Evolutionary conservation across 2,329 filamentous ascomycete genomes (phyloP), one percentile per base, ranked within the genome.

Genomic region (Fusarium foetens): DNA sequence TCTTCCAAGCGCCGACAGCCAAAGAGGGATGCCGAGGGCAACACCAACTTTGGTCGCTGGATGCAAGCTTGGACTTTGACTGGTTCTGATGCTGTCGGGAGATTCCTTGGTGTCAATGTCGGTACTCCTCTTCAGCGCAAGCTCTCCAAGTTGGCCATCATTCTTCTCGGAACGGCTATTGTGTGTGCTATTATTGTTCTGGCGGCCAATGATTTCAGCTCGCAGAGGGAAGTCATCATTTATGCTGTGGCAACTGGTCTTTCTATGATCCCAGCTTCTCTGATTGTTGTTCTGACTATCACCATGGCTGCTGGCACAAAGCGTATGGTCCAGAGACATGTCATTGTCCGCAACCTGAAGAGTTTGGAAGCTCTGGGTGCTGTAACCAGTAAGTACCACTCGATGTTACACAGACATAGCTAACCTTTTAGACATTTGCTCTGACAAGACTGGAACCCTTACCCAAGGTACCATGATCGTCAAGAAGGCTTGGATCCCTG

Each of bases 141-240:
- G 76, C 84, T 93, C 14, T 91, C 90, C 48, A 89, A 89, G 79
- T 84, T 93, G 49, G 91, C 91, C 11, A 83, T 93, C 10, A 77
- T 91, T 3, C 86, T 93, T 3, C 92, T 93, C 73, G 85, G 84
- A 41, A 87, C 92, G 45, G 91, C 91, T 5, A 87, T 93, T 12
- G 75, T 93, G 7, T 91, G 91, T 66, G 91, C 91, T 25, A 87
- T 93, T 69, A 89, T 93, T 71, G 91, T 93, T n/a, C 84, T 92
- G 51, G 91, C 84, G 3, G 88, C 91, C 58, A 93, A 92, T 79
- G 73, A 85, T 1, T 90, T 89, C 79, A 82, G 81, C 19, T 78
- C 80, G 42, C 80, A 84, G 38, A 83, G 84, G 23, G 89, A 91
- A 69, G 89, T 92, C 63, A 89, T 92, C 72, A 91, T 85, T 49